Conservation (phyloP, 768 basidiomycete genomes). For the Coprinopsis strossmayeri region DNA sequence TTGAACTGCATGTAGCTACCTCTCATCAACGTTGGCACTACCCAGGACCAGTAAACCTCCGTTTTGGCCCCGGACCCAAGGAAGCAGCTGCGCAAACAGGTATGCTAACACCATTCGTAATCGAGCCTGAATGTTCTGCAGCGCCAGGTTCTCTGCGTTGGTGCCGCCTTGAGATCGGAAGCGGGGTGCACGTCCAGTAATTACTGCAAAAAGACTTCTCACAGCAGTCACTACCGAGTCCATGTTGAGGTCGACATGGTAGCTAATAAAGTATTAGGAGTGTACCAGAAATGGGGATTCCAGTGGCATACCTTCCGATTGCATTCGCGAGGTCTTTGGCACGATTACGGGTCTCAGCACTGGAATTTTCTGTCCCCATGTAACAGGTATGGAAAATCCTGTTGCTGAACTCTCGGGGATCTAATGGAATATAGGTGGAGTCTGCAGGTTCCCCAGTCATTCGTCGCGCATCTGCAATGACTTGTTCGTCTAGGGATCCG, state of each 20-base stretch:
- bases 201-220: constrained; percentile 72
- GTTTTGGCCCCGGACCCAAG: constrained; percentile 78
- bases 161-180: constrained; percentile 88
- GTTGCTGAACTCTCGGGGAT: constrained; percentile 79
- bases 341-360: constrained; percentile 72
- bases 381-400: constrained; percentile 97
- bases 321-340: constrained; percentile 84
- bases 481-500: constrained; percentile 57
- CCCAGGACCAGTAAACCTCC: constrained; percentile 95
- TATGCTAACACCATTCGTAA: constrained; percentile 93
- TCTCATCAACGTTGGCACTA: constrained; percentile 97
- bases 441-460: constrained; percentile 80
- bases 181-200: constrained; percentile 56
- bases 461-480: constrained; percentile 85
- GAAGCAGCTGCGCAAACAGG: constrained; percentile 90
- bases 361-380: constrained; percentile 98
- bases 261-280: constrained; percentile 39
- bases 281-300: not conserved
- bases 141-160: constrained; percentile 84
- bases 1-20: constrained; percentile 38
- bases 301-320: constrained; percentile 69
- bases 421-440: constrained; percentile 78
- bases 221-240: constrained; percentile 84
- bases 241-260: constrained; percentile 96
- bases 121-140: constrained; percentile 98